Base-by-base conservation (phyloP, 1,139 yeast genomes). In the Hyphopichia wangnamkhiaoensis region DNA sequence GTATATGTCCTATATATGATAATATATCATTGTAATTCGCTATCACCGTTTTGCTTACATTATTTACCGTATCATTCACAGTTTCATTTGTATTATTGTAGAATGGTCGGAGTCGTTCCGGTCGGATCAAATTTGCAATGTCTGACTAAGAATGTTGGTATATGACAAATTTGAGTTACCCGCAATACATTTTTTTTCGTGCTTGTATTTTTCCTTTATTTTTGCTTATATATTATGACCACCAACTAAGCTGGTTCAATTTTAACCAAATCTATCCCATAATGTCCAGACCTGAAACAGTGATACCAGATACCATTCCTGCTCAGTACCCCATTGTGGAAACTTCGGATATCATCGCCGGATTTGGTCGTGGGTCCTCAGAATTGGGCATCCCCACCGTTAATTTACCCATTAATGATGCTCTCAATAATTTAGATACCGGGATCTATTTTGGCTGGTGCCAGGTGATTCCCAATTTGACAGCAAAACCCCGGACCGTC, bases 311-410 rank as follows among this genome's bases (percentile, higher is more conserved):
- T 1, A 35, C 50, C 0, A 86, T 88, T 1, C 33, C 35, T 6
- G 33, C 59, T 0, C 96, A 95, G 7, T 91, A 59, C 52, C 98
- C 98, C 0, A 67, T 89, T 2, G 56, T 63, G 2, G 74, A 79
- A 9, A 61, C 63, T 38, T 66, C 89, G 6, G 67, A 70, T 26
- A 80, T 94, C 28, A 77, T 87, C 17, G 77, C 93, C 31, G 98
- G 99, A 0, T 93, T 88, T 63, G 99, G 98, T 4, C 76, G 99
- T 43, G 99, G 99, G 1, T 88, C 96, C 0, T 65, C 94, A 0
- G 96, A 90, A 52, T 71, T 94, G 35, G 98, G 98, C 0, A 86
- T 90, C 39, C 98, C 98, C 3, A 93, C 98, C 0, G 98, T 98
- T 14, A 93, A 93, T 55, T 79, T 91, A 18, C 89, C 91, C 1